phyloP scores from a whole-genome alignment of 148 eudicot species.

The Nepenthes mirabilis region DNA sequence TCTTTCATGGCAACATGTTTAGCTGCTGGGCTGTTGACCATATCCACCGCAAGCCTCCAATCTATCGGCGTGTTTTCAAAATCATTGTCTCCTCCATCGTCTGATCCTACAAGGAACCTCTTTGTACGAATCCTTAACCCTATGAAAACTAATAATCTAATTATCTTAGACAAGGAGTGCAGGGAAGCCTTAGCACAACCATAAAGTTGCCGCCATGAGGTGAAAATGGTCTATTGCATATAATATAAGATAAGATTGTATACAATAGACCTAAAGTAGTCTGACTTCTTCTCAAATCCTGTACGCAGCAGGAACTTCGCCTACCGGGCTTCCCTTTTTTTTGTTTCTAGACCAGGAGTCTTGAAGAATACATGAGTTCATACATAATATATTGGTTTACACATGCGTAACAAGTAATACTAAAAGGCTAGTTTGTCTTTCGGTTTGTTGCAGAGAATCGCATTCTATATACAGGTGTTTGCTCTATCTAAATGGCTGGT shows the following conservation, averaged over 20 bases:
- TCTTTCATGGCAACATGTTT: constrained; percentile 53
- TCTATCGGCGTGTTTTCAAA: constrained; percentile 50
- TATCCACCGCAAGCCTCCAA: constrained; percentile 69
- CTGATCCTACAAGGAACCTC: constrained; percentile 68
- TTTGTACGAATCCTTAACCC: constrained; percentile 42
- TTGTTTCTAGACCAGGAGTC: too few relatives aligned
- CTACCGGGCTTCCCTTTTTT: too few relatives aligned
- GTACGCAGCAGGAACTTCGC: too few relatives aligned
- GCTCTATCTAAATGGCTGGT: constrained; percentile 83
- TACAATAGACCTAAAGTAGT: too few relatives aligned
- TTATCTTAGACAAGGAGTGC: not conserved
- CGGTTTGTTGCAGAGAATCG: constrained; percentile 50
- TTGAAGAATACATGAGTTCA: too few relatives aligned
- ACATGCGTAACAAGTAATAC: not conserved
- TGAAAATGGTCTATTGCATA: not conserved
- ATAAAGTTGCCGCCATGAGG: not conserved
- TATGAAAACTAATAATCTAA: not conserved
- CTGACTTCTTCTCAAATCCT: too few relatives aligned
- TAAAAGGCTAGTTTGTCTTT: not conserved
- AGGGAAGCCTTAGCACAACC: too few relatives aligned
- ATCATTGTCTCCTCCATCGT: constrained; percentile 38
- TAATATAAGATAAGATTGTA: not conserved
- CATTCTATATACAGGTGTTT: constrained; percentile 79
- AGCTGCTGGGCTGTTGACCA: constrained; percentile 55
- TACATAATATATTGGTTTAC: not conserved